These are phyloP conservation scores for Erucastrum elatum DNA, from an alignment of 345 rosid species.

Conservation along the genomic window DNA sequence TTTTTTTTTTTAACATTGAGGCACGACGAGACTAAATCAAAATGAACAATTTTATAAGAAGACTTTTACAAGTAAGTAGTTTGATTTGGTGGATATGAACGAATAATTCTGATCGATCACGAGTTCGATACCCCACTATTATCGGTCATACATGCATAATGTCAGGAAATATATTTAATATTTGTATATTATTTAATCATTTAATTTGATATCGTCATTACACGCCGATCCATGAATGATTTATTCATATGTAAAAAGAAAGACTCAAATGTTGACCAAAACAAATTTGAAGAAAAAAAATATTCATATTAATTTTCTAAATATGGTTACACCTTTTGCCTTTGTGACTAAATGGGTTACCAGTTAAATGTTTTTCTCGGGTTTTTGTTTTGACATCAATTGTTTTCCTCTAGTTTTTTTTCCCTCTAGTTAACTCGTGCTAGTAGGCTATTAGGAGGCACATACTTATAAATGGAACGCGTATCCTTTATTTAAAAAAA, in stretches of 20 bases:
- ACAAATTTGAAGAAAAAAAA: neutral
- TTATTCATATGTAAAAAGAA: neutral
- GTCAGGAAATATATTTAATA: neutral
- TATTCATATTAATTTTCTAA: neutral
- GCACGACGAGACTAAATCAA: neutral
- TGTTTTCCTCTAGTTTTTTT: neutral
- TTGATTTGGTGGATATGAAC: neutral
- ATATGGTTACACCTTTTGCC: neutral
- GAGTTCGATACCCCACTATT: neutral
- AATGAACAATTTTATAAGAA: neutral
- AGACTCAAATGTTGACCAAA: neutral
- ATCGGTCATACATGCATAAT: neutral
- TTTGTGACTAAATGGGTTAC: neutral
- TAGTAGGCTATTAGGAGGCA: neutral
- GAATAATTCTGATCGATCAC: neutral
- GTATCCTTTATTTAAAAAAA: neutral
- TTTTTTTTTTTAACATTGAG: too few species aligned
- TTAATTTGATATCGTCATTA: neutral
- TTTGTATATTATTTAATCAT: neutral
- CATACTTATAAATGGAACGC: neutral
- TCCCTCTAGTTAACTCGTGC: neutral
- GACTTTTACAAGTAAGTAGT: neutral
- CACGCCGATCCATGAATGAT: constrained; percentile 2
- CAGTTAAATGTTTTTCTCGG: neutral
- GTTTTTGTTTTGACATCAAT: too few species aligned